phyloP scores from a whole-genome alignment of 177 flowering plant species.

The Tripterygium wilfordii region DNA sequence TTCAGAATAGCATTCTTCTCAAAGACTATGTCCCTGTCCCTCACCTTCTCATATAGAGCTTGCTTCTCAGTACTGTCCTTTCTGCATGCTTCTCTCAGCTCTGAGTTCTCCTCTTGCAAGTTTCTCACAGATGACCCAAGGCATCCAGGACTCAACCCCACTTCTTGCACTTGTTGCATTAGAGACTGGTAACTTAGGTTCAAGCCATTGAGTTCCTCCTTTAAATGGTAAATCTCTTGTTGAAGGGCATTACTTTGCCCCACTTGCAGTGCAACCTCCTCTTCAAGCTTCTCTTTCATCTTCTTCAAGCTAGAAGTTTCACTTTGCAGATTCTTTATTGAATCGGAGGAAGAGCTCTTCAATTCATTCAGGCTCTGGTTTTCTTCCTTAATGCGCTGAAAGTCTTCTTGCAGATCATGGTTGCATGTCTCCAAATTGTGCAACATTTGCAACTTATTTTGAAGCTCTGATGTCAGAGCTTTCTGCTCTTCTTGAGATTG shows the following conservation, averaged over 20 bases:
- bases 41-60: slow-evolving; percentile 45
- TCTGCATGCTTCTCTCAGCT: slow-evolving; percentile 49
- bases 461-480: slow-evolving; percentile 56
- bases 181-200: slow-evolving; percentile 41
- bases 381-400: slow-evolving; percentile 43
- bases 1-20: slow-evolving; percentile 42
- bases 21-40: slow-evolving; percentile 36
- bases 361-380: slow-evolving; percentile 51
- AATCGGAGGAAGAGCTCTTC: slow-evolving; percentile 36
- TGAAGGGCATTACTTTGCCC: slow-evolving; percentile 54
- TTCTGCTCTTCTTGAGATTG: slow-evolving; percentile 72
- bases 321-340: slow-evolving; percentile 43
- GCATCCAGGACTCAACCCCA: slow-evolving; percentile 50
- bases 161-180: slow-evolving; percentile 51
- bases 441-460: slow-evolving; percentile 48
- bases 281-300: slow-evolving; percentile 65
- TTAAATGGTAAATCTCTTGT: slow-evolving; percentile 48
- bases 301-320: slow-evolving; percentile 54
- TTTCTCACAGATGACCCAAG: slow-evolving; percentile 50
- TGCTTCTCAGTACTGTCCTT: slow-evolving; percentile 41
- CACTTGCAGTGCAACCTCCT: slow-evolving; percentile 45
- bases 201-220: slow-evolving; percentile 62
- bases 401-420: slow-evolving; percentile 45
- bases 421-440: slow-evolving; percentile 59
- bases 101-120: slow-evolving; percentile 62